Evolutionary conservation across 163 green algal species (phyloP).

Genomic region (Coccomyxa subellipsoidea): DNA sequence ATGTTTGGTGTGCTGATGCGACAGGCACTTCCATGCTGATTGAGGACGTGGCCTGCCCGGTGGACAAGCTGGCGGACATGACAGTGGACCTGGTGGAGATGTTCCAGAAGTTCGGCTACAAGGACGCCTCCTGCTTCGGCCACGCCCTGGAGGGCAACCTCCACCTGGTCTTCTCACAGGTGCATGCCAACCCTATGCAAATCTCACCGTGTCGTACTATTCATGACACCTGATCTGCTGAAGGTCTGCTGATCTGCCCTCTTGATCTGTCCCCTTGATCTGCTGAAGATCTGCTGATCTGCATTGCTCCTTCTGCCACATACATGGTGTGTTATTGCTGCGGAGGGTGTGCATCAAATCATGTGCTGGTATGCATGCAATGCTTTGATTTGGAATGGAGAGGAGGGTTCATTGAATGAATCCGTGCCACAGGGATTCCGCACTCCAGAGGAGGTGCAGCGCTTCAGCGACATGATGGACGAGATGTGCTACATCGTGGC

Average conservation of each 20-base stretch:
- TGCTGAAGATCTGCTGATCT: no score
- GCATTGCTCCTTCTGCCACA: no score
- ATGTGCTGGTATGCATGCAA: no score
- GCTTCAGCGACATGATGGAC: constrained; percentile 93
- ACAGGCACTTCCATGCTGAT: constrained; percentile 95
- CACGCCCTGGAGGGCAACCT: constrained; percentile 98
- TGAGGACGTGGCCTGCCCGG: constrained; percentile 95
- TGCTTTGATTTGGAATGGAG: no score
- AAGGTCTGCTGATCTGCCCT: no score
- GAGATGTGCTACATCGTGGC: constrained; percentile 98
- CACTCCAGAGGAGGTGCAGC: constrained; percentile 86
- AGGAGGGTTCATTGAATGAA: not conserved
- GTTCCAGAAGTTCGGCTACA: constrained; percentile 83
- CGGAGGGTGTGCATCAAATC: no score
- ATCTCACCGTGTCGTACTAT: no score
- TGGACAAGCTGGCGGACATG: constrained; percentile 95
- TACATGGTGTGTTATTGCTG: not conserved
- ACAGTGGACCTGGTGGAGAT: constrained; percentile 91
- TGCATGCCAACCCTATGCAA: constrained; percentile 14
- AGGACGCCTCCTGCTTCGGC: constrained; percentile 93
- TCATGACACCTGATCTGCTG: no score
- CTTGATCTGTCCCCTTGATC: no score
- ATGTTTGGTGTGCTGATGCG: constrained; percentile 30
- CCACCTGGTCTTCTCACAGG: constrained; percentile 95
- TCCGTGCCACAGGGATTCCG: constrained; percentile 74